These are phyloP conservation scores for Sugiyamaella sp. DNA, from an alignment of 1,139 yeast species.

Conservation along the genomic window DNA sequence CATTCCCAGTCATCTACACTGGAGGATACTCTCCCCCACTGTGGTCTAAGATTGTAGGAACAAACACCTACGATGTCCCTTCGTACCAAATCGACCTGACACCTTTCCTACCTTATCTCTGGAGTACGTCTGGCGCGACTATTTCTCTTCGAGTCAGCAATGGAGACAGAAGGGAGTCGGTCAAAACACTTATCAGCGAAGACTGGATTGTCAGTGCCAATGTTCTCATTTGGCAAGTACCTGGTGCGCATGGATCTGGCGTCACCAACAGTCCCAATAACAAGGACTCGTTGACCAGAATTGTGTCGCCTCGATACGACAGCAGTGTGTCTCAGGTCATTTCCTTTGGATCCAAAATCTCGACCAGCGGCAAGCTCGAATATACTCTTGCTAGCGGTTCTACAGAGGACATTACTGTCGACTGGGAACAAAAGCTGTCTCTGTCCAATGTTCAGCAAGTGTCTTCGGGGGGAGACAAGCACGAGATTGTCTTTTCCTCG, in stretches of 20 bases:
- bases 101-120: constrained; percentile 63
- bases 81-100: constrained; percentile 68
- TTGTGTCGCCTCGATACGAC: constrained; percentile 14
- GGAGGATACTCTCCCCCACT: constrained; percentile 80
- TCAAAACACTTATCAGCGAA: constrained; percentile 47
- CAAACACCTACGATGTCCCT: constrained; percentile 71
- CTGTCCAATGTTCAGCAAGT: constrained; percentile 23
- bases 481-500: constrained; percentile 23
- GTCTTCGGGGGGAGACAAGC: constrained; percentile 21
- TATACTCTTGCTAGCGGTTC: constrained; percentile 15
- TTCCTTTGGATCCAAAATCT: constrained; percentile 1
- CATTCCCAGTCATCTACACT: constrained; percentile 59
- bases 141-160: constrained; percentile 51
- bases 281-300: constrained; percentile 8
- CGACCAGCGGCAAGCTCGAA: constrained; percentile 19
- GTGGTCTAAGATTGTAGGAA: constrained; percentile 79
- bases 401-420: constrained; percentile 17
- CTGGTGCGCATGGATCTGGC: constrained; percentile 38
- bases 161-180: constrained; percentile 45
- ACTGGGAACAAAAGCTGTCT: constrained; percentile 25
- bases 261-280: constrained; percentile 9
- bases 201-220: constrained; percentile 75
- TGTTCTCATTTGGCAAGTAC: constrained; percentile 60
- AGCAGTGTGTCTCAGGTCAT: constrained; percentile 16
- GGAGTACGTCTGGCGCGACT: constrained; percentile 44